Evolutionary conservation across 805 yeast genomes (phyloP).

Genomic region (Pichia thaimueangensis): DNA sequence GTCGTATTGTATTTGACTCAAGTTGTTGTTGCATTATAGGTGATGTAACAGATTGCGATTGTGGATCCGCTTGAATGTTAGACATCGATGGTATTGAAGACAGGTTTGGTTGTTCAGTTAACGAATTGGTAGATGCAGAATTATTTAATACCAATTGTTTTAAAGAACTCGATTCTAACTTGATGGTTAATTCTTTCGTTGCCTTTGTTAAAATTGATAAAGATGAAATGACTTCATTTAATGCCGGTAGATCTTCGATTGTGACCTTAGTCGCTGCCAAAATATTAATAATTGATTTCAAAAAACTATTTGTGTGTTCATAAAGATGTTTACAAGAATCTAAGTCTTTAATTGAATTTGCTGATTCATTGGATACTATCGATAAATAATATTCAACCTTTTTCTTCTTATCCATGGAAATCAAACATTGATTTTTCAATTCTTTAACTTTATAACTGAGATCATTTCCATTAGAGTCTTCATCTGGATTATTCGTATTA

Average conservation of each 20-base stretch:
- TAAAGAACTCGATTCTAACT: conserved; percentile 61
- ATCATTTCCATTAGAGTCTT: conserved; percentile 13
- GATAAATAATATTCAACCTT: conserved; percentile 51
- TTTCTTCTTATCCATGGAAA: conserved; percentile 78
- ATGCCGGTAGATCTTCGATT: conserved; percentile 71
- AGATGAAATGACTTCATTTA: conserved; percentile 73
- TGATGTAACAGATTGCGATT: background rate
- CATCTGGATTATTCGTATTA: background rate
- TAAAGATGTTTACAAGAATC: conserved; percentile 64
- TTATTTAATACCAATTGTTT: conserved; percentile 25
- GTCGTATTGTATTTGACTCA: background rate
- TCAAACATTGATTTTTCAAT: conserved; percentile 66
- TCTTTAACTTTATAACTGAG: conserved; percentile 67
- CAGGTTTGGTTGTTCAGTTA: conserved; percentile 30
- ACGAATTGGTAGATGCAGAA: conserved; percentile 14
- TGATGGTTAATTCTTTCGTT: conserved; percentile 87
- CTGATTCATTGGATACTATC: conserved; percentile 33
- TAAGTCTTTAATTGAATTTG: conserved; percentile 16
- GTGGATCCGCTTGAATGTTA: conserved; percentile 21
- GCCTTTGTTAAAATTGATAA: conserved; percentile 79
- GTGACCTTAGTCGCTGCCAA: conserved; percentile 78
- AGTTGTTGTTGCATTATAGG: conserved; percentile 1
- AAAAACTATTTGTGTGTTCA: conserved; percentile 77
- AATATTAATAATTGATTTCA: conserved; percentile 78
- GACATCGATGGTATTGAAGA: conserved; percentile 33